phyloP scores from a whole-genome alignment of 371 early-diverging fungal species.

The Synchytrium microbalum region DNA sequence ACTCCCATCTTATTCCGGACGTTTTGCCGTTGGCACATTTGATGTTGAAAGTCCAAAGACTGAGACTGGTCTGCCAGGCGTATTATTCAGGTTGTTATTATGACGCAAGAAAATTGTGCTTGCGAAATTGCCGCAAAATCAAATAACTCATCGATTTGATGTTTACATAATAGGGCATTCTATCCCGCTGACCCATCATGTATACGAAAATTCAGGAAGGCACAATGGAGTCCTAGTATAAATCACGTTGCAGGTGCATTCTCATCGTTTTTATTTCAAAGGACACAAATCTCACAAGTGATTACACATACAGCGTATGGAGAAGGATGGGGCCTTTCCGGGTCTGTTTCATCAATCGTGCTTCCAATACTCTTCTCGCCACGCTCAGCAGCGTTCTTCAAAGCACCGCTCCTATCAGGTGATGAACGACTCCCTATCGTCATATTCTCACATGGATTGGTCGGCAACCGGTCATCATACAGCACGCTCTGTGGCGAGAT shows the following conservation, averaged over 20 bases:
- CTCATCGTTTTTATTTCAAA: neutral
- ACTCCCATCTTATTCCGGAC: too few species aligned
- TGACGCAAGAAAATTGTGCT: too few species aligned
- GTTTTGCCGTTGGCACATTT: too few species aligned
- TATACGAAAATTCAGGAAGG: neutral
- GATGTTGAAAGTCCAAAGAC: too few species aligned
- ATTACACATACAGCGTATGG: neutral
- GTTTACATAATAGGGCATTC: neutral
- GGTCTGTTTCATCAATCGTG: neutral
- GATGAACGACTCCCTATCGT: too few species aligned
- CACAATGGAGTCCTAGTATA: neutral
- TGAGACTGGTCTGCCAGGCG: too few species aligned
- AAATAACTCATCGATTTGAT: too few species aligned
- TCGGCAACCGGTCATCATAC: neutral
- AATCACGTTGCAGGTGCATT: neutral
- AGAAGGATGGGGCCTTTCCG: neutral
- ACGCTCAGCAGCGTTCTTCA: neutral
- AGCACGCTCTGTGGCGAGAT: neutral
- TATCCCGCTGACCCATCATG: neutral
- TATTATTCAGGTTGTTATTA: too few species aligned
- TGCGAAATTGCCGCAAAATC: too few species aligned
- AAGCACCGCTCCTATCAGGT: neutral
- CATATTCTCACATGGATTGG: neutral
- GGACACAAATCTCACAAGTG: neutral
- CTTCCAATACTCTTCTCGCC: neutral